Percentiles rank a stretch among this genome's conserved stretches.
phyloP scores from a whole-genome alignment of 768 basidiomycete species.

The Tylopilus sp. region DNA sequence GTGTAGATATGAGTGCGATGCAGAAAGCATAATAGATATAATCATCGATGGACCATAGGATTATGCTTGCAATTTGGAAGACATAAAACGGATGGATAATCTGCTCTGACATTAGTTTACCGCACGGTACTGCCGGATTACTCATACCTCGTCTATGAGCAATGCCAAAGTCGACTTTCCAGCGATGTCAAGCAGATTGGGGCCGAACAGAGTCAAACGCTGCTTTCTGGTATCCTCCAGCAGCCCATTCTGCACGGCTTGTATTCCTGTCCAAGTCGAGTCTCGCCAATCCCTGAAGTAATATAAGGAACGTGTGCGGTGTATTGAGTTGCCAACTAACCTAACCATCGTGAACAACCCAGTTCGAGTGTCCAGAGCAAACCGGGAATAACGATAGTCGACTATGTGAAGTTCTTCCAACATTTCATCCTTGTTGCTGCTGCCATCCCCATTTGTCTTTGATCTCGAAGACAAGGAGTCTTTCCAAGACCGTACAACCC shows the following conservation, averaged over 20 bases:
- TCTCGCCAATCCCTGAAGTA: conserved; percentile 84
- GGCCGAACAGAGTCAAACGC: conserved; percentile 71
- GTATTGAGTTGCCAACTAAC: conserved; percentile 37
- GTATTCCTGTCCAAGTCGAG: conserved; percentile 60
- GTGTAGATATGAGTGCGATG: conserved; percentile 84
- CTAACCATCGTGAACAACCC: conserved; percentile 81
- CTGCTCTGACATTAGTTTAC: conserved; percentile 34
- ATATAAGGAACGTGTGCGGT: conserved; percentile 5
- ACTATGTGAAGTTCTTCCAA: conserved; percentile 61
- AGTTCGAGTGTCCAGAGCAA: conserved; percentile 78
- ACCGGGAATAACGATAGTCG: conserved; percentile 92
- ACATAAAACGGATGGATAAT: conserved; percentile 98
- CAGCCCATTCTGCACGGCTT: conserved; percentile 64
- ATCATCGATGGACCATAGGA: conserved; percentile 91
- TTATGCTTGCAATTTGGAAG: conserved; percentile 94
- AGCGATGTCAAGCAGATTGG: conserved; percentile 86
- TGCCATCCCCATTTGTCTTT: conserved; percentile 32
- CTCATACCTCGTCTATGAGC: conserved; percentile 81
- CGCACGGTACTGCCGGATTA: background rate
- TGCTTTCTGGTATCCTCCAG: conserved; percentile 53
- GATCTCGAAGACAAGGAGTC: conserved; percentile 23
- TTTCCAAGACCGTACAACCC: conserved; percentile 23
- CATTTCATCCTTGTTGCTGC: conserved; percentile 31
- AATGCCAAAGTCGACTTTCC: conserved; percentile 77
- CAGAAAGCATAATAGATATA: conserved; percentile 98